Base-by-base conservation (phyloP, 805 yeast genomes). In the Lipomyces sp. region DNA sequence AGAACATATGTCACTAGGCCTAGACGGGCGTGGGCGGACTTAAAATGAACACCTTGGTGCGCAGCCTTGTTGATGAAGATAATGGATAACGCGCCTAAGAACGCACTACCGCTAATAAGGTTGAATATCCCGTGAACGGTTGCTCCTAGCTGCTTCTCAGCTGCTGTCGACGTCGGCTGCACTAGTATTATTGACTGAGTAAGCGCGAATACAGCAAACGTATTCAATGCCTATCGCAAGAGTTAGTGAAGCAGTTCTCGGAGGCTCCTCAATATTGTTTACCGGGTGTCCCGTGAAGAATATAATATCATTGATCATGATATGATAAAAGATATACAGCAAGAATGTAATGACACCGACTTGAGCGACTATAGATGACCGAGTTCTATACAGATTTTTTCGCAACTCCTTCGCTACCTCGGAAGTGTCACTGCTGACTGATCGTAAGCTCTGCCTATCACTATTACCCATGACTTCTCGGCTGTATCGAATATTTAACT, bases 241-340 rank as follows among this genome's bases (percentile, higher is more conserved):
- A 5, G 18, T 56, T 30, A 35, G 54, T n/a, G 7, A 7, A 1
- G 24, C 15, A 11, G 18, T 30, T 33, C 8, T 2, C 18, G 24
- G 5, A 57, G 3, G n/a, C 62, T 45, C n/a, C 13, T 24, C 34
- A 29, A 33, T 51, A 29, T 32, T 33, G 34, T n/a, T 8, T 63
- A 59, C 71, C n/a, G 76, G 75, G 57, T 75, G 77, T 54, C 74
- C 73, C 7, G 76, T 70, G 64, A 75, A 75, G 37, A 73, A 64
- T 37, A 70, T 64, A 42, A 71, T 57, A 33, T 68, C 67, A 33
- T 60, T 59, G 8, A 51, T 35, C 61, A 63, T 39, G 59, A 69
- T 66, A 10, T 64, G 64, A 54, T 39, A 62, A 32, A 67, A 53
- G n/a, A 65, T 59, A 50, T 67, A 67, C 29, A 65, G 57, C 29